Evolutionary conservation across 208 protist genomes (phyloP).

Genomic region (Leishmania major): DNA sequence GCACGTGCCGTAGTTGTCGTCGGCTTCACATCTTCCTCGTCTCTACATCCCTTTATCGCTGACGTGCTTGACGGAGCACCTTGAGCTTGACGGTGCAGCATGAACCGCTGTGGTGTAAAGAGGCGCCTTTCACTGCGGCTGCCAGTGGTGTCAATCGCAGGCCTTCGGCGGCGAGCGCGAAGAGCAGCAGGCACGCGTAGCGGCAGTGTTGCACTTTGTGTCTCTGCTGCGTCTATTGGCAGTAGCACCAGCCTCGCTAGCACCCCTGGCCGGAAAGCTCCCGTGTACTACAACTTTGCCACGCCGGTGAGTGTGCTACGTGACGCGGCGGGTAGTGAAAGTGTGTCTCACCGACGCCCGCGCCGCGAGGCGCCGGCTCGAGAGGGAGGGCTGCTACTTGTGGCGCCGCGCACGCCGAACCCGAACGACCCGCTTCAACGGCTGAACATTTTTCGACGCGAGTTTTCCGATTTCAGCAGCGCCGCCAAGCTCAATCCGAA

Average conservation of each 20-base stretch:
- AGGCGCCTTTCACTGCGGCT: not conserved
- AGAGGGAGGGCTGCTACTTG: conserved; percentile 8
- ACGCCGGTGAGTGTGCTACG: conserved; percentile 9
- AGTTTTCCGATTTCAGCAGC: conserved; percentile 45
- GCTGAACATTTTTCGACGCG: conserved; percentile 64
- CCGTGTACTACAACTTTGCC: conserved; percentile 41
- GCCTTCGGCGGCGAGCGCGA: not conserved
- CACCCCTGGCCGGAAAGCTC: not conserved
- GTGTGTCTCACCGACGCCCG: not conserved
- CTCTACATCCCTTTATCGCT: not conserved
- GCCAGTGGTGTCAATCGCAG: not conserved
- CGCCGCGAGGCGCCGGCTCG: not conserved
- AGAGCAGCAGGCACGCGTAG: not conserved
- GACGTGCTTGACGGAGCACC: not conserved
- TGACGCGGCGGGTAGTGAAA: not conserved
- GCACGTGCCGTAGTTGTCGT: not conserved
- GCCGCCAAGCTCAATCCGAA: not conserved
- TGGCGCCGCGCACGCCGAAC: conserved; percentile 14
- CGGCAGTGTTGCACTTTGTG: not conserved
- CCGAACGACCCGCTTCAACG: conserved; percentile 37
- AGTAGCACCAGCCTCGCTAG: not conserved
- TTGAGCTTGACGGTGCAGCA: not conserved
- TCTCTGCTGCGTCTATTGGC: not conserved
- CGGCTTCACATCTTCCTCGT: not conserved
- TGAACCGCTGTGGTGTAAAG: not conserved